phyloP scores from a whole-genome alignment of 257 asterid species.

The Rubia yunnanensis region DNA sequence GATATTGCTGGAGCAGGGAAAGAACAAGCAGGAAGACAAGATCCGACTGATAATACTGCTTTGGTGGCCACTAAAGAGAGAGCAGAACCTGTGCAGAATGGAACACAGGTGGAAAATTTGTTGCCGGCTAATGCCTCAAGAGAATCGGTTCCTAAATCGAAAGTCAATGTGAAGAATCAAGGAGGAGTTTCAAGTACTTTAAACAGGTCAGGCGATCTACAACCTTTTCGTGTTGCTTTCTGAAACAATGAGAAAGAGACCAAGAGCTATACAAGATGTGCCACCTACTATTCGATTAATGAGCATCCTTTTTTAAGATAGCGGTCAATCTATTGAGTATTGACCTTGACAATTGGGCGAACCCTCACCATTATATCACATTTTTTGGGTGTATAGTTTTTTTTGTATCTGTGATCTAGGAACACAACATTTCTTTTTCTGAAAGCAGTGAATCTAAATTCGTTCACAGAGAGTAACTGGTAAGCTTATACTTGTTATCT shows the following conservation, averaged over 20 bases:
- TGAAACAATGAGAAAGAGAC: background rate
- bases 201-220: slow-evolving; percentile 32
- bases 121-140: background rate
- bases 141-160: slow-evolving; percentile 14
- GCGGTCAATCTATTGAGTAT: background rate
- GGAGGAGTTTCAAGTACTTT: slow-evolving; percentile 19
- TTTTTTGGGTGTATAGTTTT: background rate
- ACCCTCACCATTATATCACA: background rate
- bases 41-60: slow-evolving; percentile 20
- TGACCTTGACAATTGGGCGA: background rate
- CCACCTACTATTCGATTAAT: background rate
- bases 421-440: too few species aligned
- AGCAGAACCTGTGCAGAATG: slow-evolving; percentile 24
- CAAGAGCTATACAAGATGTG: background rate
- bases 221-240: background rate
- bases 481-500: slow-evolving; percentile 6
- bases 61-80: slow-evolving; percentile 22
- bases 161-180: slow-evolving; percentile 23
- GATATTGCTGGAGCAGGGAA: slow-evolving; percentile 27
- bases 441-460: background rate
- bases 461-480: background rate
- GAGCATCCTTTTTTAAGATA: background rate
- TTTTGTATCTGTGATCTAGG: background rate
- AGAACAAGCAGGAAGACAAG: slow-evolving; percentile 15
- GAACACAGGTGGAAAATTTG: background rate